These are phyloP conservation scores for Pichia sp. DNA, from an alignment of 1,139 yeast species.

Conservation along the genomic window DNA sequence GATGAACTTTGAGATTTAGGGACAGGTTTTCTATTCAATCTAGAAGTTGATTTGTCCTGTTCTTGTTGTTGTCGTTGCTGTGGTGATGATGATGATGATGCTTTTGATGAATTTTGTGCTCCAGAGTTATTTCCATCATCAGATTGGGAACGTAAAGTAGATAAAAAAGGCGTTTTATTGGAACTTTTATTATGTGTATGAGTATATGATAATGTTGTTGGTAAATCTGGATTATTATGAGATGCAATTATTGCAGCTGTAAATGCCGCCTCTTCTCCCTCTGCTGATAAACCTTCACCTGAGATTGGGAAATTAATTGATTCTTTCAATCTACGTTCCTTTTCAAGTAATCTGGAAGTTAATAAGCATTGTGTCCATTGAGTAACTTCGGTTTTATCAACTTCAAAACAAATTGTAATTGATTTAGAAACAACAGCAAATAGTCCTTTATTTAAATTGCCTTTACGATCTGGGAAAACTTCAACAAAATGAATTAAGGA, in stretches of 20 bases:
- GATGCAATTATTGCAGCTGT: constrained; percentile 30
- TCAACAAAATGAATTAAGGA: constrained; percentile 51
- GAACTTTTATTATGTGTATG: constrained; percentile 1
- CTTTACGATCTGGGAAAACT: constrained; percentile 33
- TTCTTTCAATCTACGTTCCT: constrained; percentile 35
- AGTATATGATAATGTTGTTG: background rate
- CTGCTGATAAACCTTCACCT: constrained; percentile 26
- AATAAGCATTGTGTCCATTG: constrained; percentile 54
- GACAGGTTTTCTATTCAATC: background rate
- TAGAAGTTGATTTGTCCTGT: background rate
- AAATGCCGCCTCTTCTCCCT: constrained; percentile 14
- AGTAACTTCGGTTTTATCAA: constrained; percentile 46
- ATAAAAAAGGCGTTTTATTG: constrained; percentile 1
- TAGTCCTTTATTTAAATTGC: constrained; percentile 36
- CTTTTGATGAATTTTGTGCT: background rate
- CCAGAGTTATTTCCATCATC: background rate
- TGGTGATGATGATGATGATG: background rate
- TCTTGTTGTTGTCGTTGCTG: too few species aligned
- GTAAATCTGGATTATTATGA: constrained; percentile 4
- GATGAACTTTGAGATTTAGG: background rate
- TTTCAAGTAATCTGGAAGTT: constrained; percentile 41
- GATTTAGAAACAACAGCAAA: constrained; percentile 48
- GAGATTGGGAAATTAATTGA: constrained; percentile 27
- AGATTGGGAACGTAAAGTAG: background rate
- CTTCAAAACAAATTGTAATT: constrained; percentile 50